Evolutionary conservation across 352 stramenopile species (phyloP), one percentile per base, ranked within the genome.

Genomic region (Globisporangium okanoganense): DNA sequence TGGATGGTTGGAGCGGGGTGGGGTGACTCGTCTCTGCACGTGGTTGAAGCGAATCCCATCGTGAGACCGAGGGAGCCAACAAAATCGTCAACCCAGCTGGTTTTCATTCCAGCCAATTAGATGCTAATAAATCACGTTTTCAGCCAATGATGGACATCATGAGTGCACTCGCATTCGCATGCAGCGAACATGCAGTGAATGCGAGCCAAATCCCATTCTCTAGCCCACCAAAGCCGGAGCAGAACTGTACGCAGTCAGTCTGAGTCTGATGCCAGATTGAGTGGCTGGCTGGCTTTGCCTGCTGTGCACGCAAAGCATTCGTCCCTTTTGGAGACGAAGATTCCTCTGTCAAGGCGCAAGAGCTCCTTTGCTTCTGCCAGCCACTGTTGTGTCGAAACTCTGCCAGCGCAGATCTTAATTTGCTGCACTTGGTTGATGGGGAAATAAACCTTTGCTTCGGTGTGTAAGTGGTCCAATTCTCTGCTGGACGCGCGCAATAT

Each of bases 31-130:
- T 47, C 49, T 69, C 33, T 78, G 71, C 27, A n/a, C 49, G 48
- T 69, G 61, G 65, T 82, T 82, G 74, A 82, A 82, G 74, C 62
- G 65, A 31, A 44, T 43, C 29, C 29, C 18, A 35, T 10, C 8
- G 14, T 31, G 45, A 52, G 45, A 31, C 12, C 12, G 24, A 55
- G 48, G 5, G 56, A 62, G 44, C 56, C 56, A 62, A 47, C 56
- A 43, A 31, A 61, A 61, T 61, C 41, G 55, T 51, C 40, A n/a
- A 33, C 0, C 22, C 44, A 40, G 14, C 36, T 33, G 27, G 9
- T 36, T n/a, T 10, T 10, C 14, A 16, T 54, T 48, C 24, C 12
- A 8, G 35, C 52, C 52, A 58, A 58, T 58, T 24, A 58, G 1
- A 16, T 2, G 8, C 2, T 5, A 14, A 0, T 24, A 16, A 2